Conservation (phyloP, 2,329 filamentous ascomycete genomes). For the Fusarium illudens region DNA sequence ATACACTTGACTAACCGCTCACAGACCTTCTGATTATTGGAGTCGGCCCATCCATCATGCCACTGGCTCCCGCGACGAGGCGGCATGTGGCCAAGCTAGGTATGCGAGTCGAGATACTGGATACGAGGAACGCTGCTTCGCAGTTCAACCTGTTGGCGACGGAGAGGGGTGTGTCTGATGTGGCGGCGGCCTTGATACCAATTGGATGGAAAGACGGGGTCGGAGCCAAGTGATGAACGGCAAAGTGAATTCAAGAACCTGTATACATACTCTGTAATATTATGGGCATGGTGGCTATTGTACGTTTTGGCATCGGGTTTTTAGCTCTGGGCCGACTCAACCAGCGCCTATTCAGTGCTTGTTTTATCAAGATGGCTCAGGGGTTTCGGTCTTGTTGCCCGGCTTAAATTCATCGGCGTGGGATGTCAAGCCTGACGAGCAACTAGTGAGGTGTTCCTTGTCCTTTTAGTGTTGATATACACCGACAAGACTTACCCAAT, state of each 20-base stretch:
- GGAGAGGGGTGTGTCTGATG: slow-evolving; percentile 83
- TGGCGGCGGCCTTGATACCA: slow-evolving; percentile 88
- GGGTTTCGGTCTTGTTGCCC: too few relatives aligned
- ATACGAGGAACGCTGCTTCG: slow-evolving; percentile 91
- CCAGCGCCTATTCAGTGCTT: too few relatives aligned
- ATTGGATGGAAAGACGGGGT: slow-evolving; percentile 78
- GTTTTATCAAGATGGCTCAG: too few relatives aligned
- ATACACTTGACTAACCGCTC: slow-evolving; percentile 14
- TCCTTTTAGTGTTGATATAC: too few relatives aligned
- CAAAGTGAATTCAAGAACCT: neutral
- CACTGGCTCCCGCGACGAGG: slow-evolving; percentile 78
- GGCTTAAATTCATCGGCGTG: too few relatives aligned
- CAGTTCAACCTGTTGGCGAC: slow-evolving; percentile 97
- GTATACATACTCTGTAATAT: slow-evolving; percentile 14
- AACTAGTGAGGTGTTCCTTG: too few relatives aligned
- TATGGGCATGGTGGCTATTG: neutral
- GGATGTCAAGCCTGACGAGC: too few relatives aligned
- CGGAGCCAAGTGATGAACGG: slow-evolving; percentile 47
- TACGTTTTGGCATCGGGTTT: neutral
- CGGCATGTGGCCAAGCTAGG: slow-evolving; percentile 78
- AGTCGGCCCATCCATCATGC: slow-evolving; percentile 77
- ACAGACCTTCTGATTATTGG: slow-evolving; percentile 90
- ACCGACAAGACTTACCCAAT: too few relatives aligned
- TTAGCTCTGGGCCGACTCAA: too few relatives aligned
- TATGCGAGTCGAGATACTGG: slow-evolving; percentile 85